phyloP scores from a whole-genome alignment of 768 basidiomycete genomes.

The Lactarius vividus region DNA sequence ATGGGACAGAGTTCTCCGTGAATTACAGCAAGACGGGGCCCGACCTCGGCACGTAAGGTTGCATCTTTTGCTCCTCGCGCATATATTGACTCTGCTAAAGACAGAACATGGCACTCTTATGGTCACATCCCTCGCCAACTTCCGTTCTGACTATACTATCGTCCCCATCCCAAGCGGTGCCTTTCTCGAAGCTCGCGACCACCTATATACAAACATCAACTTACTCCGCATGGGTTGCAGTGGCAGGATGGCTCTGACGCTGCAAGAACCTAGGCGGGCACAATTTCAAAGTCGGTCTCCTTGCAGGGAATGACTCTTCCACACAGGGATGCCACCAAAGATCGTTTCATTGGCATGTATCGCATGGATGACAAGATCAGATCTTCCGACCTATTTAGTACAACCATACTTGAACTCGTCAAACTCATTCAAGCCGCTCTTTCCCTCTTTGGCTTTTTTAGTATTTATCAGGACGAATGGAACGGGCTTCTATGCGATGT shows the following conservation, averaged over 20 bases:
- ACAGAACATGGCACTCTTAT: slow-evolving; percentile 68
- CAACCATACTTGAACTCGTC: slow-evolving; percentile 72
- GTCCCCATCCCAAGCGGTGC: slow-evolving; percentile 73
- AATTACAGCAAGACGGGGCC: slow-evolving; percentile 66
- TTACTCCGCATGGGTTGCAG: slow-evolving; percentile 82
- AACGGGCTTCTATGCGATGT: slow-evolving; percentile 77
- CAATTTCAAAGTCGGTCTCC: slow-evolving; percentile 1
- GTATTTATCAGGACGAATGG: slow-evolving; percentile 36
- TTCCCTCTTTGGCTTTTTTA: slow-evolving; percentile 67
- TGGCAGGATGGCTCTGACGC: slow-evolving; percentile 72
- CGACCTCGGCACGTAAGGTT: slow-evolving; percentile 60
- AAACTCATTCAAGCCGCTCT: slow-evolving; percentile 71
- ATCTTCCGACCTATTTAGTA: slow-evolving; percentile 47
- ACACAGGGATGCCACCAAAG: slow-evolving; percentile 71
- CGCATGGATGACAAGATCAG: slow-evolving; percentile 48
- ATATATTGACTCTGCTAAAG: slow-evolving; percentile 33
- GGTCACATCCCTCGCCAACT: slow-evolving; percentile 82
- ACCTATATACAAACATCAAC: slow-evolving; percentile 78
- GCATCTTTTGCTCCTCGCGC: slow-evolving; percentile 16
- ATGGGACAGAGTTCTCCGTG: slow-evolving; percentile 59
- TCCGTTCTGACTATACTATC: slow-evolving; percentile 84
- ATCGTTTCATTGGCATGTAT: slow-evolving; percentile 73
- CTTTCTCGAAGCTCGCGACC: slow-evolving; percentile 59
- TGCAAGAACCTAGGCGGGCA: slow-evolving; percentile 68
- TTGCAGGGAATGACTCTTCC: slow-evolving; percentile 6